Base-by-base conservation (phyloP, 345 rosid genomes). In the Citrus cavaleriei region DNA sequence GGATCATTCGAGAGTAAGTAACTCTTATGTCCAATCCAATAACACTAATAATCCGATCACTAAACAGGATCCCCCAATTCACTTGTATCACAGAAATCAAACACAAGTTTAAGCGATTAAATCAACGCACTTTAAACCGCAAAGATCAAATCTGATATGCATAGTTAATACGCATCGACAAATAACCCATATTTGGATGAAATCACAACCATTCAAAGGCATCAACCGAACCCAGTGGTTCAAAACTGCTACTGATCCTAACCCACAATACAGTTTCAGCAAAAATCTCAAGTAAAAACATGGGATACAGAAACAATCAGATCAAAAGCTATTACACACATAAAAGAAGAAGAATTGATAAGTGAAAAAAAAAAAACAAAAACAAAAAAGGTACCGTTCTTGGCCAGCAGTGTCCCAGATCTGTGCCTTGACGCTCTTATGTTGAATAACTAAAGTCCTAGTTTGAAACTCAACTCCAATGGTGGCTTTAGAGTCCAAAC, bases 351-450 rank as follows among this genome's bases (percentile, higher is more conserved):
- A 34, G 55, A 42, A 19, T 35, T 16, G 18, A 66, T 8, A 30
- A 12, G 18, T 10, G 2, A 8, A 38, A 38, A 68, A 46, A 68
- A 46, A 7, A 38, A 38, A 68, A 46, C 18, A 7, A 32, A 34
- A 34, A 32, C 4, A 32, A 32, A 32, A 32, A 40, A 3, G 38
- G 63, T 72, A 91, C 95, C 95, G 84, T 85, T 95, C 98, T 80
- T 95, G 97, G 22, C 98, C 99, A 74, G 98, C 98, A 76, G 98
- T 95, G 76, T 95, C 98, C 98, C 98, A 95, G 98, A 95, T 93
- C 98, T 95, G 98, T 74, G 98, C 98, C 84, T 95, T 93, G 38
- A 95, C 89, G 76, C 90, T 90, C 84, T 93, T 93, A 19, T 91
- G 92, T 42, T 92, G 86, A 71, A 95, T 93, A 25, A 82, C 82